Evolutionary conservation across 106 monocot species (phyloP).

Genomic region (Apostasia shenzhenica): DNA sequence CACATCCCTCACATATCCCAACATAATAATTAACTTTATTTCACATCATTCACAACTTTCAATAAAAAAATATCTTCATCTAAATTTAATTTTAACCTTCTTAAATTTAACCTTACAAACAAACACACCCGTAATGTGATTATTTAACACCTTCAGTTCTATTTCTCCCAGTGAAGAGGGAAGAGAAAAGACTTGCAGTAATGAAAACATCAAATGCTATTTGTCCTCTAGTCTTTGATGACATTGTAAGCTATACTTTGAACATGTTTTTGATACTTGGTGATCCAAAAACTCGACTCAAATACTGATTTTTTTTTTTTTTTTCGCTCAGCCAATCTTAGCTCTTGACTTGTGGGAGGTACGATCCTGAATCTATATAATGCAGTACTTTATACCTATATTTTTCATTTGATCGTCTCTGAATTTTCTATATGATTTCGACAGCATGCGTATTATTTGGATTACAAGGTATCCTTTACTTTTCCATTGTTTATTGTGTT

Average conservation of each 20-base stretch:
- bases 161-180: slow-evolving; percentile 52
- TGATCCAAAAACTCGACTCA: slow-evolving; percentile 3
- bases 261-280: slow-evolving; percentile 1
- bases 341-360: slow-evolving; percentile 98
- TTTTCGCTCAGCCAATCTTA: slow-evolving; percentile 69
- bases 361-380: slow-evolving; percentile 5
- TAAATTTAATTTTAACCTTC: no score
- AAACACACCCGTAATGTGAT: not conserved
- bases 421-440: slow-evolving; percentile 11
- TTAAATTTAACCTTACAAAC: no score
- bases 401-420: slow-evolving; percentile 5
- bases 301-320: slow-evolving; percentile 8
- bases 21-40: no score
- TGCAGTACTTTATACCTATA: not conserved
- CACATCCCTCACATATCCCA: no score
- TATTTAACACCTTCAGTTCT: not conserved
- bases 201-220: slow-evolving; percentile 80
- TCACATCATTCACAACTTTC: no score
- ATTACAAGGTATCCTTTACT: slow-evolving; percentile 64
- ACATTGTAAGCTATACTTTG: slow-evolving; percentile 54
- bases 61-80: no score
- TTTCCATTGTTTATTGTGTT: no score
- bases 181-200: slow-evolving; percentile 68
- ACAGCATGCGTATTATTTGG: slow-evolving; percentile 94
- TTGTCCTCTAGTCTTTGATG: slow-evolving; percentile 75